phyloP scores from a whole-genome alignment of 108 stramenopile genomes.

The Pseudonitzschia multistriata region DNA sequence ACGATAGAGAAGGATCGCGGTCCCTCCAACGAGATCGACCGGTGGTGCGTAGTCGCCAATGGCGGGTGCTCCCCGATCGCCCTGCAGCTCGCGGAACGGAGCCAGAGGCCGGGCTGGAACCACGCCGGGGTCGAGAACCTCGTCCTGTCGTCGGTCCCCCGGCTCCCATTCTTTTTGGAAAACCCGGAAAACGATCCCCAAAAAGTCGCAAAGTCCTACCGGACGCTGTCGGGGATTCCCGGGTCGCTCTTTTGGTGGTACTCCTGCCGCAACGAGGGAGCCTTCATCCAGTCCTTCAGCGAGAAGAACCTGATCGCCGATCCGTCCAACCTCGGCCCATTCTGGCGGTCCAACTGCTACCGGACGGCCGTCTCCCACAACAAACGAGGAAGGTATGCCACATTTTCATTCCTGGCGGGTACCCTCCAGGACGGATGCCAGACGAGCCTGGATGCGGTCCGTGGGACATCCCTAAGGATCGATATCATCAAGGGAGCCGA shows the following conservation, averaged over 20 bases:
- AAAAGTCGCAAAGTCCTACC: constrained; percentile 49
- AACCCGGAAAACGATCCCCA: constrained; percentile 24
- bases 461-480: constrained; percentile 19
- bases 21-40: neutral
- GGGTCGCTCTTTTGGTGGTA: constrained; percentile 69
- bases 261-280: constrained; percentile 40
- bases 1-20: constrained; percentile 24
- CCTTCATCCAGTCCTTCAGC: constrained; percentile 53
- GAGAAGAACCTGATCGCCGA: constrained; percentile 53
- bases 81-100: constrained; percentile 38
- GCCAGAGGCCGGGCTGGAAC: neutral
- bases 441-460: constrained; percentile 36
- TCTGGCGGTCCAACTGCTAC: constrained; percentile 52
- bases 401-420: constrained; percentile 67
- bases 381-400: constrained; percentile 46
- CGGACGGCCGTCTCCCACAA: constrained; percentile 24
- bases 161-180: constrained; percentile 44
- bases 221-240: constrained; percentile 38
- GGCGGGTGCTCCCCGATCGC: constrained; percentile 67
- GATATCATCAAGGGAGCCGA: constrained; percentile 55
- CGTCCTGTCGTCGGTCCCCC: constrained; percentile 52
- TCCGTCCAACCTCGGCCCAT: constrained; percentile 43
- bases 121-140: constrained; percentile 13
- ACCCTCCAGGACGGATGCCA: constrained; percentile 52
- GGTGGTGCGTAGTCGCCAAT: constrained; percentile 57